Evolutionary conservation across 2,329 filamentous ascomycete genomes (phyloP).

Genomic region (Trichoderma aggressivum): DNA sequence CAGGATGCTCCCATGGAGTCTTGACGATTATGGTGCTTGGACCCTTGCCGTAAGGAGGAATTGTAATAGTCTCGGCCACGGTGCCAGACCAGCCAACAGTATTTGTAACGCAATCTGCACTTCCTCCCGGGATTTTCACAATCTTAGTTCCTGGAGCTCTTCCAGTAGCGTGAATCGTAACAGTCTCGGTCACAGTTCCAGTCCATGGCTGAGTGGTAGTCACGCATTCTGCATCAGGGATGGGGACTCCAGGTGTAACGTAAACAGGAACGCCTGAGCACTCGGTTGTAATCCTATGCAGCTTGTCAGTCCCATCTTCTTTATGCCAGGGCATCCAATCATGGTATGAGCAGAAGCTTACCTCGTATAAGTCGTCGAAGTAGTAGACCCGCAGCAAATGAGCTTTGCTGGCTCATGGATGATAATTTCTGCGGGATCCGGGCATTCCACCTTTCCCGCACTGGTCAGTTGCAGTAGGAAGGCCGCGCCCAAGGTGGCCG

Average conservation of each 20-base stretch:
- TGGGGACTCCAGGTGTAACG: background rate
- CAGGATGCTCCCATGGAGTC: background rate
- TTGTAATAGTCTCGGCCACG: background rate
- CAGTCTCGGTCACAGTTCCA: background rate
- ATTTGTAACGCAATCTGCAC: background rate
- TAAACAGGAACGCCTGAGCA: background rate
- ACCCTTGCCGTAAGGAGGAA: background rate
- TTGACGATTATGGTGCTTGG: background rate
- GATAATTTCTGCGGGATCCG: background rate
- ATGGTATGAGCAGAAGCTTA: background rate
- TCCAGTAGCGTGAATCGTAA: background rate
- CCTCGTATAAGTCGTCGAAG: background rate
- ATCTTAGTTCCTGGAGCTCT: background rate
- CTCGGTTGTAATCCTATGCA: background rate
- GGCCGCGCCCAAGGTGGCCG: background rate
- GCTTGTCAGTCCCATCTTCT: background rate
- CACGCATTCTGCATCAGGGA: background rate
- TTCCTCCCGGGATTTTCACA: background rate
- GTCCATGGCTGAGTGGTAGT: background rate
- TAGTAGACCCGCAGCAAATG: background rate
- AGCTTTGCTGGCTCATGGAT: background rate
- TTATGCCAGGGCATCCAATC: background rate
- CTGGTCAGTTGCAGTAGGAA: background rate
- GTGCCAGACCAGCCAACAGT: background rate
- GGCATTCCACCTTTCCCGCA: background rate